Conservation (phyloP, 148 eudicot genomes). For the Suaeda aralocaspica region DNA sequence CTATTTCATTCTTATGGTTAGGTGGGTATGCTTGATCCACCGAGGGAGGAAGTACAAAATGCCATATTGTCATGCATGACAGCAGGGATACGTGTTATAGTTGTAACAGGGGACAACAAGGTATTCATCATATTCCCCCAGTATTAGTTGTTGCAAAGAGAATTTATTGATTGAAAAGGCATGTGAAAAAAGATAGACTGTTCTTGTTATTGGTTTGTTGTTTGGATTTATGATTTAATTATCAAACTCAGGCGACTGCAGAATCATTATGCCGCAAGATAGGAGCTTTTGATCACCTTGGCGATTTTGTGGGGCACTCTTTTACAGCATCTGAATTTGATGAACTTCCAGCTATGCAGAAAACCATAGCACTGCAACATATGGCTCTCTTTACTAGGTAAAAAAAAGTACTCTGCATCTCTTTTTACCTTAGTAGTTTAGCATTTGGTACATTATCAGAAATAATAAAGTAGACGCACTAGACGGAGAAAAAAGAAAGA, state of each 20-base stretch:
- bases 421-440: too few species aligned
- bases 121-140: constrained; percentile 27
- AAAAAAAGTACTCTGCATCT: background rate
- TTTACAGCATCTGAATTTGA: constrained; percentile 98
- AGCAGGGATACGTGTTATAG: constrained; percentile 97
- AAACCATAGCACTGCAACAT: constrained; percentile 78
- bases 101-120: constrained; percentile 99
- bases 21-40: constrained; percentile 99
- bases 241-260: constrained; percentile 65
- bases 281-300: constrained; percentile 92
- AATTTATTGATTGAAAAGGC: background rate
- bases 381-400: constrained; percentile 91
- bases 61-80: constrained; percentile 92
- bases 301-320: constrained; percentile 72
- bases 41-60: constrained; percentile 86
- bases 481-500: too few species aligned
- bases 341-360: constrained; percentile 86
- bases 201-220: background rate
- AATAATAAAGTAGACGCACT: too few species aligned
- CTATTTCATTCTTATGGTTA: constrained; percentile 25
- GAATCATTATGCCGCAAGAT: constrained; percentile 86
- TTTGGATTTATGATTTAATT: constrained; percentile 20
- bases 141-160: background rate
- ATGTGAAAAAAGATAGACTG: background rate
- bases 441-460: too few species aligned